A percentile compares a stretch with the other conserved stretches of the same genome.
phyloP scores from a whole-genome alignment of 2,329 filamentous ascomycete genomes.

The Beauveria caledonica region DNA sequence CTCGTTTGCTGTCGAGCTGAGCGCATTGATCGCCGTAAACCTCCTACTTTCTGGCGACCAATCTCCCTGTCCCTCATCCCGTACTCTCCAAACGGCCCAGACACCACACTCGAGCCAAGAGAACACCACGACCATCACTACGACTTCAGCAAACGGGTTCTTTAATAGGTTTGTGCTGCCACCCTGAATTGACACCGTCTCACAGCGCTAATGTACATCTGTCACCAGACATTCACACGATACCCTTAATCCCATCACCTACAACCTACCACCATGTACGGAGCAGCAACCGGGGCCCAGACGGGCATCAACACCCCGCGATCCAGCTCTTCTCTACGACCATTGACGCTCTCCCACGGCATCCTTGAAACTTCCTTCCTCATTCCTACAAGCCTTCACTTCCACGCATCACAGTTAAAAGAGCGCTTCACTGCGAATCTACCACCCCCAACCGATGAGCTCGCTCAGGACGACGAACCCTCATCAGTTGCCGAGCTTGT shows the following conservation, averaged over 20 bases:
- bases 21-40: slow-evolving; percentile 7
- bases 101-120: not conserved
- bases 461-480: slow-evolving; percentile 97
- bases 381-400: slow-evolving; percentile 90
- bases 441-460: slow-evolving; percentile 88
- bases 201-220: not conserved
- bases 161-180: slow-evolving; percentile 23
- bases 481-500: slow-evolving; percentile 90
- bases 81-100: not conserved
- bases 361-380: slow-evolving; percentile 94
- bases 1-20: slow-evolving; percentile 11
- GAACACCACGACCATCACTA: not conserved
- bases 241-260: slow-evolving; percentile 26
- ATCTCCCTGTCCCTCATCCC: slow-evolving; percentile 5
- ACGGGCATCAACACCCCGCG: slow-evolving; percentile 96
- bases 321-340: slow-evolving; percentile 85
- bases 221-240: slow-evolving; percentile 27
- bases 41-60: not conserved
- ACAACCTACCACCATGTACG: slow-evolving; percentile 61
- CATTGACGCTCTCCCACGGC: slow-evolving; percentile 84
- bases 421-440: slow-evolving; percentile 80
- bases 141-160: slow-evolving; percentile 17
- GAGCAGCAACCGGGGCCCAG: slow-evolving; percentile 72
- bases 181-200: not conserved
- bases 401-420: slow-evolving; percentile 90